phyloP scores from a whole-genome alignment of 768 basidiomycete genomes.

The Pisolithus orientalis region DNA sequence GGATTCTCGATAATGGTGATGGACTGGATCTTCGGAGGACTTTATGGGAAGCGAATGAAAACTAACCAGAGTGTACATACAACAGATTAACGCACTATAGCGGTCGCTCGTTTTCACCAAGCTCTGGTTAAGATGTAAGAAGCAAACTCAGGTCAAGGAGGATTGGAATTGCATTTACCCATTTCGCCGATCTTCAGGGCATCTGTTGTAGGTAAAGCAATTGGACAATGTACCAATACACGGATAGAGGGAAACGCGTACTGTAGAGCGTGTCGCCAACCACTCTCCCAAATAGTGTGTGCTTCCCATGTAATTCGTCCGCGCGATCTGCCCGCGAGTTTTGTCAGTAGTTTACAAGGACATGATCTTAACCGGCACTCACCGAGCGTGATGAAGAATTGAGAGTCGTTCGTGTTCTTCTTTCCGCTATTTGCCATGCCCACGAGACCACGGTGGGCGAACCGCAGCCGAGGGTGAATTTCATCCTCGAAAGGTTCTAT shows the following conservation, averaged over 20 bases:
- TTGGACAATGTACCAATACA: neutral
- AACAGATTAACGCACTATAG: conserved; percentile 54
- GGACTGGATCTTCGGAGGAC: conserved; percentile 87
- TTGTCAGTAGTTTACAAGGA: neutral
- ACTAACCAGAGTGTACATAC: neutral
- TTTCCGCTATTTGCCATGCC: conserved; percentile 90
- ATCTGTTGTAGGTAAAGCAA: conserved; percentile 40
- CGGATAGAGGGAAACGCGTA: conserved; percentile 32
- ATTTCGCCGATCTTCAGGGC: conserved; percentile 88
- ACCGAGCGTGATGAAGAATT: conserved; percentile 95
- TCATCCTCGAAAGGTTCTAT: conserved; percentile 92
- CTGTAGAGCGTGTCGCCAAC: conserved; percentile 89
- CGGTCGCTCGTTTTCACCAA: conserved; percentile 69
- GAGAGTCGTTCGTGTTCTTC: conserved; percentile 87
- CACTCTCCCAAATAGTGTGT: conserved; percentile 89
- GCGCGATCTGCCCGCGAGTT: conserved; percentile 56
- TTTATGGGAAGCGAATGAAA: conserved; percentile 23
- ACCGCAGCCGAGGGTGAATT: conserved; percentile 86
- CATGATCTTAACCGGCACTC: neutral
- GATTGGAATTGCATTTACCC: conserved; percentile 41
- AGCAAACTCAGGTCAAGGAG: neutral
- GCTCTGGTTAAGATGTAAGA: conserved; percentile 38
- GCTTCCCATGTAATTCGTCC: conserved; percentile 89
- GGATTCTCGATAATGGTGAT: conserved; percentile 89
- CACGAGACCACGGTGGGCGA: conserved; percentile 83